phyloP scores from a whole-genome alignment of 768 basidiomycete genomes.

The Mrakia blollopis region DNA sequence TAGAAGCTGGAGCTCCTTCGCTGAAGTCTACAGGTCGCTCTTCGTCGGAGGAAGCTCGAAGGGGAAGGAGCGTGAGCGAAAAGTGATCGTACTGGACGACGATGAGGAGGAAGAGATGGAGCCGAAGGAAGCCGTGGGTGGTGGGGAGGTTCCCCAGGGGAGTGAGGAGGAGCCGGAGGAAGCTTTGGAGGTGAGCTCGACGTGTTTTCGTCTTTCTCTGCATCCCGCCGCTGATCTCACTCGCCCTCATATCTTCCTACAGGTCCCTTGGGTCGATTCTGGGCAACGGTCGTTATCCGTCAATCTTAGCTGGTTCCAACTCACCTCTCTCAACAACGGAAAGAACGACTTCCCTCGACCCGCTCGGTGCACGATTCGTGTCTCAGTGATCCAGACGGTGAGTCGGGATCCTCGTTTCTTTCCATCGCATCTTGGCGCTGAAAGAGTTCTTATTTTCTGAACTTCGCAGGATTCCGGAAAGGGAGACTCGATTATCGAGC shows the following conservation, averaged over 20 bases:
- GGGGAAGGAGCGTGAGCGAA: neutral
- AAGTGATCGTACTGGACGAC: neutral
- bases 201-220: no score
- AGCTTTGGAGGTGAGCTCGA: neutral
- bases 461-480: neutral
- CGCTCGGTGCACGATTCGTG: neutral
- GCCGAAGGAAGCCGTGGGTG: neutral
- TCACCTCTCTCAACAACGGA: neutral
- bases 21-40: no score
- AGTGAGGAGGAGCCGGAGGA: neutral
- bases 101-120: neutral
- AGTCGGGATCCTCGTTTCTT: neutral
- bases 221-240: neutral
- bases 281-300: neutral
- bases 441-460: neutral
- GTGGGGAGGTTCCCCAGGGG: neutral
- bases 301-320: neutral
- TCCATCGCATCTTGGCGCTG: neutral
- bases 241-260: neutral
- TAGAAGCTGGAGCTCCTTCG: no score
- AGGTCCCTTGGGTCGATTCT: no score
- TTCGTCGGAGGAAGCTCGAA: neutral
- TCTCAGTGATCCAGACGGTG: neutral
- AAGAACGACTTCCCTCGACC: neutral
- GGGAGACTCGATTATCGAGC: neutral